Base-by-base conservation (phyloP, 225 moss, liverwort and hornwort genomes). In the Asterella californica region DNA sequence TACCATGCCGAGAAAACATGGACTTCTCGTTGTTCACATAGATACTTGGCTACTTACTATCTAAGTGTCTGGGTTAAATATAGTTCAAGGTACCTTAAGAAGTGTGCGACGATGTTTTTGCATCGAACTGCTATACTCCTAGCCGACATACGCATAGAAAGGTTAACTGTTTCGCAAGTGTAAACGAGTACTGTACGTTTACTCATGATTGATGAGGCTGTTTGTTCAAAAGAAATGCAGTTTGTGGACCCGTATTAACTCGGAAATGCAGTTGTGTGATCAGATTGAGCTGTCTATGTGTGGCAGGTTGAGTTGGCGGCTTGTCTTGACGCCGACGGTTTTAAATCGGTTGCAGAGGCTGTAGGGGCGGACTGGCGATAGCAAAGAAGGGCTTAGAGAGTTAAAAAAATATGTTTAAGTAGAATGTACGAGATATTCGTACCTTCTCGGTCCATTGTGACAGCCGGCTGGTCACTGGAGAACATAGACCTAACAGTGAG, bases 241-340 rank as follows among this genome's bases (percentile, higher is more conserved):
- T 24, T 57, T 57, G 57, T 57, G 19, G 57, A 2, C 2, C 22
- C 57, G 22, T 19, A 0, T 57, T 57, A 22, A 24, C 2, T 24
- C 1, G 19, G 19, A 7, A 24, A 0, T 24, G 19, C 34, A 33
- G 33, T 17, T 4, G 34, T 33, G 15, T 57, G 19, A 2, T 66
- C 12, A 67, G 2, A 32, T 42, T 61, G 27, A 10, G 17, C 24
- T 52, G 76, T 77, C 63, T 59, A 7, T 42, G 72, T 45, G 76
- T 15, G 25, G 75, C 89, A 93, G 93, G 84, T 88, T 30, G 95
- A 99, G 83, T 87, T 99, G 89, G 92, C 90, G 80, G 90, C 88
- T 76, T 99, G 95, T 84, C 81, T 99, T 74, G 93, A 99, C 82
- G 92, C 90, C 68, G 99, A 99, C 89, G 99, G 95, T n/a, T 95